Evolutionary conservation across 371 early-diverging fungal species (phyloP), one percentile per base, ranked within the genome.

Genomic region (Rhizopus arrhizus): DNA sequence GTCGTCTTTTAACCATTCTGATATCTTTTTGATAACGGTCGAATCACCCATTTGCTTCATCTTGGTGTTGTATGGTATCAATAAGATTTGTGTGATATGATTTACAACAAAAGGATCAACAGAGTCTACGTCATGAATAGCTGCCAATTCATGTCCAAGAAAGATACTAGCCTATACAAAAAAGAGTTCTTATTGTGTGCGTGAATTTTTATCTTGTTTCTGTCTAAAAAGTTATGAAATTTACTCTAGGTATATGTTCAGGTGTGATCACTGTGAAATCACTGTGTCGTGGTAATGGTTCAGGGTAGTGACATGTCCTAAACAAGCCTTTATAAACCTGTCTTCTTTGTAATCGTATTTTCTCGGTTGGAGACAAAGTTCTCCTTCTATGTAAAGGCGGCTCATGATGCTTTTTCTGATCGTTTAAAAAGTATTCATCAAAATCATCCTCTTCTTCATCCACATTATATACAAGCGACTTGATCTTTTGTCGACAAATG

Each of bases 401-500:
- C 31, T 78, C 53, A 46, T 78, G 75, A 4, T 59, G 62, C 13
- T 48, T 0, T 62, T 53, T 54, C 66, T 68, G 57, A 22, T 65
- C 74, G 29, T 66, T 68, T 4, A 76, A 53, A 6, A 55, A 48
- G 45, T 80, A 80, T 64, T 80, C 80, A 54, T 73, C 72, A 57
- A 73, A 77, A 1, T 63, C 62, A 0, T 69, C 65, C 8, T 61
- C 63, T 34, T 65, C 67, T 33, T 80, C 80, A 35, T 72, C 64
- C 13, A 80, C 53, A 43, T 76, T 70, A 40, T 80, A 77, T 3
- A 80, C 62, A 16, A 80, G 42, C 0, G 72, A 69, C 10, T 64
- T 51, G 13, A 71, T 65, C 3, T 40, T 36, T 33, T 69, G 69
- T 53, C 85, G 84, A 62, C 89, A 89, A 1, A 89, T 59, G 2